Evolutionary conservation across 192 early-diverging fungal genomes (phyloP), one percentile per base, ranked within the genome.

Genomic region (Haplosporangium gracile): DNA sequence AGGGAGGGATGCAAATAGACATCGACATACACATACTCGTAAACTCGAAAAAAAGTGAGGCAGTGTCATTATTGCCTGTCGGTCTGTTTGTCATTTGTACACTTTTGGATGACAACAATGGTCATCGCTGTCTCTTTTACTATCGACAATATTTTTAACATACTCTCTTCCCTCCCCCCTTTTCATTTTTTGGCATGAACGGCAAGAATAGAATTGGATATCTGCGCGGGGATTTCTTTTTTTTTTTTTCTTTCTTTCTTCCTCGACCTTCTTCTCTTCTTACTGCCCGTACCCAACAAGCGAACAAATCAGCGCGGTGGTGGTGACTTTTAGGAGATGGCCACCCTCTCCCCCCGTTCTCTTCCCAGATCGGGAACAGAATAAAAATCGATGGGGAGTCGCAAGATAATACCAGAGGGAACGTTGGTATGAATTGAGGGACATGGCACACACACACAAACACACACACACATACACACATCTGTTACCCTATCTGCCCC

Each of bases 311-410:
- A 63, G 15, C 15, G 24, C 24, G 1, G 57, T 29, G 57, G 57
- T 63, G 7, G n/a, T 63, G n/a, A 65, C 57, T 60, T 32, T 65
- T 65, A 10, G 26, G 60, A 65, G 60, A 65, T 65, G 60, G 60
- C 49, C 5, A 18, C 47, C 49, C 47, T 16, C 57, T 26, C 32
- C 24, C 24, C 53, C 22, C 24, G 20, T 57, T 24, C 57, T 29
- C 57, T 63, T 26, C 24, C 57, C 57, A 10, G 57, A 63, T 29
- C 11, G 26, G 60, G 60, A 65, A 29, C 29, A 15, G 60, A 32
- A 65, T 11, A 32, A 32, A 65, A 65, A 65, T 65, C 29, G 29
- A 65, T 65, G 60, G 29, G 9, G 55, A 9, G n/a, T 8, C 16
- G 55, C 55, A 57, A 57, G 24, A 57, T n/a, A 57, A 7, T n/a